These are phyloP conservation scores for Epichloe scottii DNA, from an alignment of 2,329 filamentous ascomycete genomes.

Conservation along the genomic window DNA sequence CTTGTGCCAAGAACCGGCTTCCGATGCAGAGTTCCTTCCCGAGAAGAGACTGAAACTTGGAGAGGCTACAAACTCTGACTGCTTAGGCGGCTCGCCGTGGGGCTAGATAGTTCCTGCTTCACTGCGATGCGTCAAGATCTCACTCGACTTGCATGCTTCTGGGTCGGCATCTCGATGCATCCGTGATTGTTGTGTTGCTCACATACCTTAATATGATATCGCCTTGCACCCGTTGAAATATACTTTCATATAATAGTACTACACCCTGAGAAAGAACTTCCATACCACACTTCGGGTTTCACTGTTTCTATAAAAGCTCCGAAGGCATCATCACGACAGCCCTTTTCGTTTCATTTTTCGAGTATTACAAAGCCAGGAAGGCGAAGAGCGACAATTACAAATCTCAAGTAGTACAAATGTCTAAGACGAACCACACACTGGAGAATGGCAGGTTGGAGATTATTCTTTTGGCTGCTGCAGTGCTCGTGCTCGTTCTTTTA, in stretches of 20 bases:
- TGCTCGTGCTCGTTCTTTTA: constrained; percentile 20
- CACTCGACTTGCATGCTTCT: not conserved
- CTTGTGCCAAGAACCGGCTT: no score
- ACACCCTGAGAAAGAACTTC: not conserved
- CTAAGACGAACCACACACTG: constrained; percentile 11
- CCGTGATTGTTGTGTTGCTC: not conserved
- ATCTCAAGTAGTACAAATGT: constrained; percentile 9
- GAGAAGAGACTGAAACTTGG: not conserved
- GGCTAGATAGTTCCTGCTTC: not conserved
- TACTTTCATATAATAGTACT: not conserved
- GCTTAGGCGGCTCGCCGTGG: not conserved
- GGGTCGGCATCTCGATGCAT: not conserved
- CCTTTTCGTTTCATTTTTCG: not conserved
- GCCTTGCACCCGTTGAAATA: not conserved
- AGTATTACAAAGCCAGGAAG: not conserved
- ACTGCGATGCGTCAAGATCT: not conserved
- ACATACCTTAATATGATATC: not conserved
- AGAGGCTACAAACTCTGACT: not conserved
- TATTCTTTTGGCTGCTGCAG: constrained; percentile 19
- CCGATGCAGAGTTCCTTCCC: not conserved
- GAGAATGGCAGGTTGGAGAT: constrained; percentile 22
- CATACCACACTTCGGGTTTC: not conserved
- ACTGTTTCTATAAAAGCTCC: not conserved
- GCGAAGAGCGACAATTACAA: not conserved
- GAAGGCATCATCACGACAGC: not conserved